Conservation (phyloP, 108 stramenopile genomes). For the Thalassiosira profunda region DNA sequence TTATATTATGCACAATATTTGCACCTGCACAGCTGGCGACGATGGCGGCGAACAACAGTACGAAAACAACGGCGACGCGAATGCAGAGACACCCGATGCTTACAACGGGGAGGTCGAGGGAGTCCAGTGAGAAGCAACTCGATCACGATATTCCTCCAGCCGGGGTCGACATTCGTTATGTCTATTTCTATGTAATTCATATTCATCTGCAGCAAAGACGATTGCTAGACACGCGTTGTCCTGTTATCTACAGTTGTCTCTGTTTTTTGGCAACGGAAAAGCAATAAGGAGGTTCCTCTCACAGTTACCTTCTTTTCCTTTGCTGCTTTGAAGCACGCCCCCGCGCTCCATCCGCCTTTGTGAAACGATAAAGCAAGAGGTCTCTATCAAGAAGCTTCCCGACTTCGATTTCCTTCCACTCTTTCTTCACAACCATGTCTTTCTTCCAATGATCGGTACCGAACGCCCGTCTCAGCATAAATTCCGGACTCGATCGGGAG, state of each 20-base stretch:
- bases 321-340: too few relatives aligned
- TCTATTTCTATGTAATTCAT: too few relatives aligned
- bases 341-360: conserved; percentile 11
- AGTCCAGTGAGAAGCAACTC: conserved; percentile 21
- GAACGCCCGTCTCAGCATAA: conserved; percentile 49
- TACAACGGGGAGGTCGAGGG: conserved; percentile 11
- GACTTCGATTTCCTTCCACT: conserved; percentile 44
- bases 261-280: too few relatives aligned
- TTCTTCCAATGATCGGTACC: conserved; percentile 14
- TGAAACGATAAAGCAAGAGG: conserved; percentile 37
- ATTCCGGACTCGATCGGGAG: conserved; percentile 75
- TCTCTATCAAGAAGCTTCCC: conserved; percentile 27
- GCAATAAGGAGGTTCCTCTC: too few relatives aligned
- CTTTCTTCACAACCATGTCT: neutral
- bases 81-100: conserved; percentile 3
- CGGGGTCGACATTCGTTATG: too few relatives aligned
- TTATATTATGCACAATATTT: too few relatives aligned
- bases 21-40: neutral
- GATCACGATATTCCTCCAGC: too few relatives aligned
- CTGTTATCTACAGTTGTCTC: too few relatives aligned
- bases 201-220: too few relatives aligned
- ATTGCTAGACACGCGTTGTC: too few relatives aligned
- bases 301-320: too few relatives aligned
- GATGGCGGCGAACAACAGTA: conserved; percentile 12
- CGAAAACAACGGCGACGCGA: conserved; percentile 15